Percentiles rank a stretch among this genome's conserved stretches.
phyloP scores from a whole-genome alignment of 1,284 basidiomycete genomes.

The Microbotryum scabiosae region DNA sequence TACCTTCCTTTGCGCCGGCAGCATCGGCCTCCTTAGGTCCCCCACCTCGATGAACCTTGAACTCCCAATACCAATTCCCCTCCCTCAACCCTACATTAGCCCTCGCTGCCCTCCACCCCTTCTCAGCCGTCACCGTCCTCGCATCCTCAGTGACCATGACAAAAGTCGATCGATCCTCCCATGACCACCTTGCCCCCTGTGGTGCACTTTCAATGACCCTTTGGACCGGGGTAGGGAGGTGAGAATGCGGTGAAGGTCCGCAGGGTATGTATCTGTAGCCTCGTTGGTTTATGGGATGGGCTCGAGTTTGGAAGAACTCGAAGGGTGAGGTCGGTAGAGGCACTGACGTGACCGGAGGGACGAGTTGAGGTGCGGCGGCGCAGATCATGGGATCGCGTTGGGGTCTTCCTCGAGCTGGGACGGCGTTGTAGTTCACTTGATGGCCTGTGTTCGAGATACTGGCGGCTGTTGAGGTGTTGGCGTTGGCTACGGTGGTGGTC shows the following conservation, averaged over 20 bases:
- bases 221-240: slow-evolving; percentile 46
- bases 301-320: slow-evolving; percentile 35
- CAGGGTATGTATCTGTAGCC: slow-evolving; percentile 69
- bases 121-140: slow-evolving; percentile 65
- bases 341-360: background rate
- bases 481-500: background rate
- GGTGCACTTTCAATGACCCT: slow-evolving; percentile 68
- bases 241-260: slow-evolving; percentile 51
- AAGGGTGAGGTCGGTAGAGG: background rate
- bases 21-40: slow-evolving; percentile 48
- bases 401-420: no score
- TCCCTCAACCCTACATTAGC: slow-evolving; percentile 81
- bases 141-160: slow-evolving; percentile 76
- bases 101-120: slow-evolving; percentile 82
- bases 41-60: slow-evolving; percentile 66
- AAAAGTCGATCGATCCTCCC: slow-evolving; percentile 67
- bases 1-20: slow-evolving; percentile 45
- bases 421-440: no score
- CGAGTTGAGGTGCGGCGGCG: background rate
- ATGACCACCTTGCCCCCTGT: slow-evolving; percentile 57
- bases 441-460: background rate
- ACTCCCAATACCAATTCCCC: slow-evolving; percentile 92
- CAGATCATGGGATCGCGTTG: no score
- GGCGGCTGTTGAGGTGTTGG: background rate
- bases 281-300: slow-evolving; percentile 53